Percentiles rank a stretch among this genome's conserved stretches.
Evolutionary conservation across 1,139 yeast species (phyloP).

Genomic region (Debaryomycetaceae sp.): DNA sequence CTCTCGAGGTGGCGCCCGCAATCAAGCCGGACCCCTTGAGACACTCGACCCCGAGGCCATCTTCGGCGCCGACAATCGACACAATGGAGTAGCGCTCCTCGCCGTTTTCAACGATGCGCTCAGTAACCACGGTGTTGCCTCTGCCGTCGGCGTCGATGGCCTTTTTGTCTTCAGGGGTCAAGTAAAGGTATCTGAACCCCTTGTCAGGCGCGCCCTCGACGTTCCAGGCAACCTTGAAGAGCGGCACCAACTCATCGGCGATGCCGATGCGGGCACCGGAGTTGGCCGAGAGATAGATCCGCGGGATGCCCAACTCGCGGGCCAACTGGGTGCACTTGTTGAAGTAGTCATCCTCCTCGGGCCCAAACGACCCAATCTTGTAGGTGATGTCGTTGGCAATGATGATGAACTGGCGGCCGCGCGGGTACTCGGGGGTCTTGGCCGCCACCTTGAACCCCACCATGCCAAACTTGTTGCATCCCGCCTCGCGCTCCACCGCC

Average conservation of each 20-base stretch:
- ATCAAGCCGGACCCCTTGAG: conserved; percentile 95
- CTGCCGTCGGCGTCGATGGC: conserved; percentile 58
- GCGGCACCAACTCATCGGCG: conserved; percentile 91
- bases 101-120: conserved; percentile 78
- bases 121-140: conserved; percentile 64
- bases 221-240: conserved; percentile 90
- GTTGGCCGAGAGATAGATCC: conserved; percentile 93
- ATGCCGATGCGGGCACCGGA: conserved; percentile 98
- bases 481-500: conserved; percentile 92
- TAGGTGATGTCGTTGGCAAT: conserved; percentile 96
- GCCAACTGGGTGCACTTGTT: conserved; percentile 91
- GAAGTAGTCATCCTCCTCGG: conserved; percentile 91
- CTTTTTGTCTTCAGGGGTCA: conserved; percentile 64
- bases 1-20: conserved; percentile 97
- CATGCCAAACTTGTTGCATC: conserved; percentile 95
- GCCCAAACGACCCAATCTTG: conserved; percentile 98
- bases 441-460: conserved; percentile 90
- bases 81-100: conserved; percentile 77
- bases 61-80: conserved; percentile 88
- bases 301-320: conserved; percentile 84
- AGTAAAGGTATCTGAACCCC: conserved; percentile 87
- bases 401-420: conserved; percentile 87
- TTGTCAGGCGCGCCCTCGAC: conserved; percentile 68
- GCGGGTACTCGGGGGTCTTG: conserved; percentile 95
- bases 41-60: conserved; percentile 98